phyloP scores from a whole-genome alignment of 2,329 filamentous ascomycete species.

The Gaeumannomyces tritici region DNA sequence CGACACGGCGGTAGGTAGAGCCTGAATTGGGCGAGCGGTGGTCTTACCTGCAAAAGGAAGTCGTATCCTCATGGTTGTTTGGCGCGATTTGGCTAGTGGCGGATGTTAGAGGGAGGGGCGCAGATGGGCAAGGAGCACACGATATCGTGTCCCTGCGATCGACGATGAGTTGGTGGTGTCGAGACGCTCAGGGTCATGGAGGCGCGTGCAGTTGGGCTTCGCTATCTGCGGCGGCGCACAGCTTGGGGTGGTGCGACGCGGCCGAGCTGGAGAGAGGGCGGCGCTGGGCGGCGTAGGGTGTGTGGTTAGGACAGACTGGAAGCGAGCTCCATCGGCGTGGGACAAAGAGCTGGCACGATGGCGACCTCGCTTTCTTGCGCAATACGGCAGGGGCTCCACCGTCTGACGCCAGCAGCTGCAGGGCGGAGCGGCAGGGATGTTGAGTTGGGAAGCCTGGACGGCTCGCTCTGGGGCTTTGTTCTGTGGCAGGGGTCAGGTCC shows the following conservation, averaged over 20 bases:
- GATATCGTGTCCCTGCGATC: background rate
- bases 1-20: background rate
- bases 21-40: background rate
- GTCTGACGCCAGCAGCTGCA: background rate
- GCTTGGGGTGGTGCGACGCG: background rate
- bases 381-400: background rate
- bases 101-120: background rate
- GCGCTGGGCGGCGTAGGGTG: too few species aligned
- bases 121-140: background rate
- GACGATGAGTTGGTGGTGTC: background rate
- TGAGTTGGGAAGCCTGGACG: background rate
- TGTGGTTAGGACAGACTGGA: background rate
- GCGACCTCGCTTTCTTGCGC: background rate
- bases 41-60: conserved; percentile 75
- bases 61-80: conserved; percentile 65
- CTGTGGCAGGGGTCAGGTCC: background rate
- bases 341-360: background rate
- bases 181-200: background rate
- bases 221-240: background rate
- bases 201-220: background rate
- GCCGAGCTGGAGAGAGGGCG: background rate
- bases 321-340: background rate
- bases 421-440: background rate
- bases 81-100: background rate
- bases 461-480: background rate